A percentile compares a stretch with the other conserved stretches of the same genome.
These are phyloP conservation scores for Wallemia hederae DNA, from an alignment of 1,284 basidiomycete genomes.

Conservation along the genomic window DNA sequence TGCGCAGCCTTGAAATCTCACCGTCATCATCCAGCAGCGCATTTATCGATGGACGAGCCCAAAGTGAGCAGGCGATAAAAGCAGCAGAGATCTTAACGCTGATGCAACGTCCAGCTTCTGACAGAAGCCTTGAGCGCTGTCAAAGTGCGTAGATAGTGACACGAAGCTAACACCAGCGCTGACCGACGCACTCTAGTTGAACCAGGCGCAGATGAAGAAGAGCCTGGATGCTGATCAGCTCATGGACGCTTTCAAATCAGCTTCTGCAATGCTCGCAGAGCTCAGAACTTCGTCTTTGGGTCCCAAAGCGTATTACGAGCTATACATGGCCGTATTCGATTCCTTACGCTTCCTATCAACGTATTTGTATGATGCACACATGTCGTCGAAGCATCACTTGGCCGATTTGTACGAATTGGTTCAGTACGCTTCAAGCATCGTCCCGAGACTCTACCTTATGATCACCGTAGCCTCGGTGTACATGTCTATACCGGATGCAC, in stretches of 20 bases:
- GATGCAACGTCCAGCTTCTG: slow-evolving; percentile 23
- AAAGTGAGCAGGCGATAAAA: not conserved
- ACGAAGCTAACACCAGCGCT: slow-evolving; percentile 6
- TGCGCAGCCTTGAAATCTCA: not conserved
- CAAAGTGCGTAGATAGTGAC: not conserved
- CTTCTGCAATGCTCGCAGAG: slow-evolving; percentile 81
- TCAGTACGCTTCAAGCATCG: slow-evolving; percentile 78
- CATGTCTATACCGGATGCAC: slow-evolving; percentile 82
- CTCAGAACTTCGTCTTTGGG: slow-evolving; percentile 54
- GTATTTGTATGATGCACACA: slow-evolving; percentile 78
- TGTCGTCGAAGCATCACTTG: slow-evolving; percentile 58
- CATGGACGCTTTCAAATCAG: slow-evolving; percentile 87
- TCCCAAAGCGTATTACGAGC: slow-evolving; percentile 75
- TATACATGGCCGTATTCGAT: slow-evolving; percentile 93
- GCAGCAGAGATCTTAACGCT: not conserved
- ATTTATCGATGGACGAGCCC: not conserved
- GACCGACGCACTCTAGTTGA: slow-evolving; percentile 72
- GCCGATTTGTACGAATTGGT: slow-evolving; percentile 92
- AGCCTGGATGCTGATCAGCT: slow-evolving; percentile 79
- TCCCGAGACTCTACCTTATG: slow-evolving; percentile 83
- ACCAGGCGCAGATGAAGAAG: slow-evolving; percentile 74
- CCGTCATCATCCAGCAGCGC: not conserved
- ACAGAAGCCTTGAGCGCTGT: slow-evolving; percentile 32
- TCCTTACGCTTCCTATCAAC: slow-evolving; percentile 71
- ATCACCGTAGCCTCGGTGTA: slow-evolving; percentile 91